Conservation (phyloP, 148 eudicot genomes). For the Rhododendron henanense region DNA sequence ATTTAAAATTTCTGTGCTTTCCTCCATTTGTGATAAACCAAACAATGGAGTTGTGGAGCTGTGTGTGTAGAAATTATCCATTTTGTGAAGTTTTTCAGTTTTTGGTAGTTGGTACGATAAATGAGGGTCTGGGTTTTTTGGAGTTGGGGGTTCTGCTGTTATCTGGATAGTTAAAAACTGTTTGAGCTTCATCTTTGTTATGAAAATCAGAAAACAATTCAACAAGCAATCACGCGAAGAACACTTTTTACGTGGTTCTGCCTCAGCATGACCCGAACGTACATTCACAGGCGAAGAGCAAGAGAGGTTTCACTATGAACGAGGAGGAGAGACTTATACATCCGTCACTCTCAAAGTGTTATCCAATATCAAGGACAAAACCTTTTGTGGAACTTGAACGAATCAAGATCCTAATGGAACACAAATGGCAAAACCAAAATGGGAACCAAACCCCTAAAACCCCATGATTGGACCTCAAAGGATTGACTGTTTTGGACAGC, state of each 20-base stretch:
- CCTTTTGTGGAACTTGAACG: too few species aligned
- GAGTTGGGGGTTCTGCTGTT: neutral
- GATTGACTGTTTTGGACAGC: too few species aligned
- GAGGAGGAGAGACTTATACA: neutral
- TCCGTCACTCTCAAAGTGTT: neutral
- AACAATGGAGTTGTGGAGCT: neutral
- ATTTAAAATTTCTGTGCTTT: neutral
- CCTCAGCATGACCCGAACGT: neutral
- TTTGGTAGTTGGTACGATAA: neutral
- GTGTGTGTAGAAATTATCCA: neutral
- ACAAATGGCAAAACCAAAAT: neutral
- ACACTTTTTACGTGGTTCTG: neutral
- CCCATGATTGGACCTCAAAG: neutral
- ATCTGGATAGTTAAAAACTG: neutral
- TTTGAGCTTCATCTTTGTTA: neutral
- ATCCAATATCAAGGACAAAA: neutral
- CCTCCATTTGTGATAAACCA: neutral
- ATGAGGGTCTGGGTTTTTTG: neutral
- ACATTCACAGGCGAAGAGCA: neutral
- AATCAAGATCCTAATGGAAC: neutral
- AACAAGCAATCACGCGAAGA: neutral
- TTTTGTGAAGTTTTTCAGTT: neutral
- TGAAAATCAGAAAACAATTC: neutral
- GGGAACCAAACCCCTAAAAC: neutral
- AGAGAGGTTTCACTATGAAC: neutral